Base-by-base conservation (phyloP, 1,284 basidiomycete species). In the Grifola frondosa region DNA sequence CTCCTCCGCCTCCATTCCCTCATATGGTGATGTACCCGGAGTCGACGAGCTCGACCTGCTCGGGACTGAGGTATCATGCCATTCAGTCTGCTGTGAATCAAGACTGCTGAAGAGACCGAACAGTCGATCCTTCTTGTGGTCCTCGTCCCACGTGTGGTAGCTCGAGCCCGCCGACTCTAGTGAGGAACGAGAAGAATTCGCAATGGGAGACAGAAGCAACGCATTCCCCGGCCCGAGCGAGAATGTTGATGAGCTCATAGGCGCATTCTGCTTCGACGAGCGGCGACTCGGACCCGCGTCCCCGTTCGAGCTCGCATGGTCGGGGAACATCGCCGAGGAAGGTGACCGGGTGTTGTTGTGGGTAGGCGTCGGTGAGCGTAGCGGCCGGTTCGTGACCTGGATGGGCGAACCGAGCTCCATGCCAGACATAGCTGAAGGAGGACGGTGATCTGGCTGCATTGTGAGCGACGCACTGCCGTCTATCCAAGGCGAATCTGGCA, bases 131-230 rank as follows among this genome's bases (percentile, higher is more conserved):
- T 75, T 74, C 51, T 69, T 70, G 48, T 80, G 64, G 44, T 65
- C 77, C 22, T 70, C 80, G 40, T 88, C 84, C 75, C 76, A 81
- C 4, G 88, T 88, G 60, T 90, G 88, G 62, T 87, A 91, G 62
- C 88, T 90, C 3, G 88, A 91, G 10, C 88, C 87, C 24, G 71
- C 75, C 11, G 86, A 89, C 47, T 81, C 84, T 19, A 91, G 65
- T 6, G 88, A 91, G 9, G 85, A 85, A 21, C 81, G 75, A 22
- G 88, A 90, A 10, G 84, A 85, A 51, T 82, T 88, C 17, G 73
- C 75, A 20, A 84, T 66, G 4, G 84, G 81, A 28, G 81, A 80
- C 42, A 89, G 75, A 13, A 81, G 68, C 34, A 84, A 69, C 1
- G 77, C 73, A 43, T 81, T 74, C 15, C 76, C 73, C 12, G 74